phyloP scores from a whole-genome alignment of 2,329 filamentous ascomycete species.

The Botryotinia convoluta region DNA sequence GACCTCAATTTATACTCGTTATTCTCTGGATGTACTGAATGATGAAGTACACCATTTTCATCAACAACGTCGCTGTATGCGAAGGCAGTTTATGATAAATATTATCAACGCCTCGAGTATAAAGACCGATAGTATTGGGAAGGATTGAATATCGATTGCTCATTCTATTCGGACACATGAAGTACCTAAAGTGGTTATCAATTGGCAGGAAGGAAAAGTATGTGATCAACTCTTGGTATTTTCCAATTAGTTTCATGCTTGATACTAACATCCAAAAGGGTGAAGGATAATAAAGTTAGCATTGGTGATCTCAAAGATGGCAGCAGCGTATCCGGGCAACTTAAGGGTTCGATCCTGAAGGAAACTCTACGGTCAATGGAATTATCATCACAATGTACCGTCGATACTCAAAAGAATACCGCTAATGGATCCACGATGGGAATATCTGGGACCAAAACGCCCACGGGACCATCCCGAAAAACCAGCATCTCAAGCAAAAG shows the following conservation, averaged over 20 bases:
- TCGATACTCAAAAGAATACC: background rate
- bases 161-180: background rate
- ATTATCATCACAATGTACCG: background rate
- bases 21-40: background rate
- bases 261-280: conserved; percentile 7
- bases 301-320: background rate
- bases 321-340: background rate
- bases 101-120: background rate
- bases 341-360: background rate
- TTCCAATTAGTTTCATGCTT: background rate
- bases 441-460: background rate
- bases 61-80: conserved; percentile 3
- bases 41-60: conserved; percentile 11
- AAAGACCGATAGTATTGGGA: background rate
- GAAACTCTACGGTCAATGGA: background rate
- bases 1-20: background rate
- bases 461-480: background rate
- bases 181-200: conserved; percentile 13
- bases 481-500: background rate
- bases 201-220: conserved; percentile 13
- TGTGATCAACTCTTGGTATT: background rate
- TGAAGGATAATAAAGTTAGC: background rate
- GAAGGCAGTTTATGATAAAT: conserved; percentile 1
- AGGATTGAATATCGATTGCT: background rate
- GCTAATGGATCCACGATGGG: background rate